These are phyloP conservation scores for Penicillium sp. DNA, from an alignment of 2,329 filamentous ascomycete species.

Conservation along the genomic window DNA sequence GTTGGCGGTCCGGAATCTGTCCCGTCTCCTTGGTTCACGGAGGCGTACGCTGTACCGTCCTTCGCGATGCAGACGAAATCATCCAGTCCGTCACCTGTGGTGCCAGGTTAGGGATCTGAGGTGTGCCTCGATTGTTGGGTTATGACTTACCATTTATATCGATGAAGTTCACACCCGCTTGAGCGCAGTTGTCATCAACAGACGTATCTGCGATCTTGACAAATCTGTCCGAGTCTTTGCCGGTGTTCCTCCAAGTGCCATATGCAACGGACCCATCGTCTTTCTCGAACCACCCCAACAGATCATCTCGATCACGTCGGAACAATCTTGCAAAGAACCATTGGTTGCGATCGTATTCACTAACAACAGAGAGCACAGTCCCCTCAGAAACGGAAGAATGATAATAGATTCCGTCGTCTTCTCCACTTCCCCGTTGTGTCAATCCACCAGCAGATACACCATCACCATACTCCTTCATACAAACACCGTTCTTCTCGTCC, in stretches of 20 bases:
- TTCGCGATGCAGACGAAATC: conserved; percentile 31
- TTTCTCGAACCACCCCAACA: background rate
- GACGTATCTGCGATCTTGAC: background rate
- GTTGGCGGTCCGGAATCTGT: conserved; percentile 15
- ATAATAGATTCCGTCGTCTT: conserved; percentile 32
- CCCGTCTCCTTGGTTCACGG: conserved; percentile 25
- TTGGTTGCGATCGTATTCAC: background rate
- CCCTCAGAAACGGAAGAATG: conserved; percentile 19
- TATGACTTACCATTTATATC: conserved; percentile 26
- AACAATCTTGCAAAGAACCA: conserved; percentile 7
- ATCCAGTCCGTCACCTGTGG: conserved; percentile 18
- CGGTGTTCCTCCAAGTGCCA: background rate
- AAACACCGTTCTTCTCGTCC: background rate
- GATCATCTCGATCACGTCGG: background rate
- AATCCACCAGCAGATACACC: conserved; percentile 23
- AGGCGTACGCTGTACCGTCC: conserved; percentile 21
- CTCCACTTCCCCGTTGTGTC: conserved; percentile 31
- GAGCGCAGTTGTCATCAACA: background rate
- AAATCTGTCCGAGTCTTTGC: background rate
- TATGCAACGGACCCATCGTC: background rate
- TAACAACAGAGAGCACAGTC: conserved; percentile 5
- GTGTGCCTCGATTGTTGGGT: background rate
- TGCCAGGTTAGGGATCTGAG: background rate
- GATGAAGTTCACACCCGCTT: conserved; percentile 14
- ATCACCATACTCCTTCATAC: conserved; percentile 24